Evolutionary conservation across 306 rosid genomes (phyloP).

Genomic region (barrel medic (Medicago truncatula)): MtrunA17r5.0-ANR NC_053046.1:7922001-7922500

Average conservation of each 20-base stretch:
- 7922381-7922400: not conserved
- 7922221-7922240: slow-evolving; percentile 91
- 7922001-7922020: slow-evolving; percentile 85
- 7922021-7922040: slow-evolving; percentile 87
- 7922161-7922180: not conserved
- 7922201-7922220: slow-evolving; percentile 51
- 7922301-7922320: slow-evolving; percentile 90
- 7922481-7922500: not conserved
- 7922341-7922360: slow-evolving; percentile 60
- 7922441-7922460: not conserved
- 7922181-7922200: not conserved
- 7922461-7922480: not conserved
- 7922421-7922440: not conserved
- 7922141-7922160: not conserved
- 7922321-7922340: slow-evolving; percentile 84
- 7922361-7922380: not conserved
- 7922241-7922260: slow-evolving; percentile 70
- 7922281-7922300: slow-evolving; percentile 87
- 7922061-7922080: slow-evolving; percentile 71
- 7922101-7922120: slow-evolving; percentile 53
- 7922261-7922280: slow-evolving; percentile 73
- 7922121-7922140: not conserved
- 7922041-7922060: slow-evolving; percentile 75
- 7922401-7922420: no score
- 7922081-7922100: slow-evolving; percentile 63